Percentiles rank a stretch among this genome's conserved stretches.
phyloP scores from a whole-genome alignment of 768 basidiomycete genomes.

The Amanita muscaria region DNA sequence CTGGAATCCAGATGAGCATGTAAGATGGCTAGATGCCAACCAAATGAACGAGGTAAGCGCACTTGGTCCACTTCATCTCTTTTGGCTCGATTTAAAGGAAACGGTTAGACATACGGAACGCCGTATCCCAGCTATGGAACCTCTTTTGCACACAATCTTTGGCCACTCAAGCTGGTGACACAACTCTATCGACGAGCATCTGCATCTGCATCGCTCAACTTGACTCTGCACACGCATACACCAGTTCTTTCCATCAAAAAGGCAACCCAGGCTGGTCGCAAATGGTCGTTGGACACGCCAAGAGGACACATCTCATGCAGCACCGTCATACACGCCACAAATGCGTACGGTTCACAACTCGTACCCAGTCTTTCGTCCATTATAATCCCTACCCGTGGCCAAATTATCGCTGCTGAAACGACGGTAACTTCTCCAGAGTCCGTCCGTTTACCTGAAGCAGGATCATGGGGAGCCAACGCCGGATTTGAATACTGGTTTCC shows the following conservation, averaged over 20 bases:
- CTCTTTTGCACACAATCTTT: slow-evolving; percentile 53
- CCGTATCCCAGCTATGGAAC: slow-evolving; percentile 42
- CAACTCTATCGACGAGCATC: slow-evolving; percentile 37
- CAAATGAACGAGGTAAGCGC: slow-evolving; percentile 39
- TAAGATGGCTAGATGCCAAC: slow-evolving; percentile 35
- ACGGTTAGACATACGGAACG: slow-evolving; percentile 32
- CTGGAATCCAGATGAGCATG: slow-evolving; percentile 25
- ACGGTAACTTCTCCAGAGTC: slow-evolving; percentile 16
- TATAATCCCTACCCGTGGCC: slow-evolving; percentile 68
- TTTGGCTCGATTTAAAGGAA: slow-evolving; percentile 3
- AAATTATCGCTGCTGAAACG: slow-evolving; percentile 41
- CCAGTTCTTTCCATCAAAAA: slow-evolving; percentile 44
- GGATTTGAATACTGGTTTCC: slow-evolving; percentile 79
- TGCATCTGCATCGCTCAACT: slow-evolving; percentile 23
- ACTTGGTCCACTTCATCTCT: neutral
- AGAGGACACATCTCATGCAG: slow-evolving; percentile 54
- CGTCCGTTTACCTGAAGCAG: slow-evolving; percentile 30
- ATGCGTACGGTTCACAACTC: slow-evolving; percentile 72
- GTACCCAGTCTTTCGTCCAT: slow-evolving; percentile 54
- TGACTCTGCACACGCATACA: slow-evolving; percentile 65
- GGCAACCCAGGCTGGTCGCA: slow-evolving; percentile 9
- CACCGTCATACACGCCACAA: slow-evolving; percentile 79
- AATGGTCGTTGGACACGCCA: slow-evolving; percentile 53
- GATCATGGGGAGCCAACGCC: slow-evolving; percentile 41
- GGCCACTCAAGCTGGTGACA: slow-evolving; percentile 77